Percentiles rank a stretch among this genome's conserved stretches.
These are phyloP conservation scores for Aspergillus japonicus DNA, from an alignment of 2,329 filamentous ascomycete genomes.

Conservation along the genomic window DNA sequence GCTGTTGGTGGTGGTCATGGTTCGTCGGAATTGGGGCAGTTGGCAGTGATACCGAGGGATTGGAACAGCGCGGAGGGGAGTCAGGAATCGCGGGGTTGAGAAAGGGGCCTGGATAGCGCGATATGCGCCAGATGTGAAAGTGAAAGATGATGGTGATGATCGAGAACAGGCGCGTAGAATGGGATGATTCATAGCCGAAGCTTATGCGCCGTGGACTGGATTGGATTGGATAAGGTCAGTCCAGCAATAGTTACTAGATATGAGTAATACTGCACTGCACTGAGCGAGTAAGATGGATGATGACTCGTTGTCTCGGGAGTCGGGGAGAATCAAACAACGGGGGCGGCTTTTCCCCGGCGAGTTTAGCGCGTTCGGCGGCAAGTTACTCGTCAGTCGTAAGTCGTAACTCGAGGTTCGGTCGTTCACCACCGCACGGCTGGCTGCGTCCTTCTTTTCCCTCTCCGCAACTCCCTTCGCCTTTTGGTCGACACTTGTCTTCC, in stretches of 20 bases:
- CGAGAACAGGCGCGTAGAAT: background rate
- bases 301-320: background rate
- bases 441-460: no score
- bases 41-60: background rate
- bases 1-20: slow-evolving; percentile 18
- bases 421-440: no score
- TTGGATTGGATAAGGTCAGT: background rate
- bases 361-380: background rate
- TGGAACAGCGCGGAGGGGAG: slow-evolving; percentile 2
- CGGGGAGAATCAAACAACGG: no score
- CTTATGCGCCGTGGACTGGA: background rate
- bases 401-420: no score
- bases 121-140: background rate
- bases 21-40: slow-evolving; percentile 13
- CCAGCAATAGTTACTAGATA: no score
- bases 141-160: background rate
- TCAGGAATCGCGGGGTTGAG: background rate
- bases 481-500: background rate
- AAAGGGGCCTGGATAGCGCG: background rate
- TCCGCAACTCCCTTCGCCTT: background rate
- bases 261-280: no score
- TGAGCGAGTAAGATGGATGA: background rate
- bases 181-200: slow-evolving; percentile 8
- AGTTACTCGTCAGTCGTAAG: no score
- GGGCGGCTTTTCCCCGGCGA: background rate